A percentile compares a stretch with the other conserved stretches of the same genome.
Evolutionary conservation across 2,329 filamentous ascomycete genomes (phyloP).

Genomic region (Volutella citrinella): DNA sequence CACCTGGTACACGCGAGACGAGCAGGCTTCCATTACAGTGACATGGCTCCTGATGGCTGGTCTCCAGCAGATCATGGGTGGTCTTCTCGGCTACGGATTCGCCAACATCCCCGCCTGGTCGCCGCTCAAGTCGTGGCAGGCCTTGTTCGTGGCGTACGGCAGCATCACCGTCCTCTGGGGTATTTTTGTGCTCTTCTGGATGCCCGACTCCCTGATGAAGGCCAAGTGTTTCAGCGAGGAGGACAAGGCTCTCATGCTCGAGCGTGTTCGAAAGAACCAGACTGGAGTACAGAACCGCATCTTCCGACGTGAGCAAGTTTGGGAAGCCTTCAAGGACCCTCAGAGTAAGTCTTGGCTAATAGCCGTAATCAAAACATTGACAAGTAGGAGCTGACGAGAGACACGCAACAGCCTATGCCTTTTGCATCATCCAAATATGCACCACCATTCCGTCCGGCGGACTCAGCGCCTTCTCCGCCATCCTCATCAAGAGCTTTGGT

Average conservation of each 20-base stretch:
- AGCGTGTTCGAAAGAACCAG: slow-evolving; percentile 57
- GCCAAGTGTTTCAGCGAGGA: slow-evolving; percentile 65
- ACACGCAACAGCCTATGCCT: slow-evolving; percentile 52
- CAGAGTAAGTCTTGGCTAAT: slow-evolving; percentile 39
- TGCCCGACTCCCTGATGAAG: slow-evolving; percentile 68
- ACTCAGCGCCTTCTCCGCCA: slow-evolving; percentile 68
- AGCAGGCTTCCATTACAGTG: slow-evolving; percentile 63
- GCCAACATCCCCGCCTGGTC: slow-evolving; percentile 45
- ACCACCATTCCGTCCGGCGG: slow-evolving; percentile 71
- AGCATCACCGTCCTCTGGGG: slow-evolving; percentile 60
- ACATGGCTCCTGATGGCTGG: slow-evolving; percentile 76
- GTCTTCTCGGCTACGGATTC: slow-evolving; percentile 63
- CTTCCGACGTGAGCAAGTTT: slow-evolving; percentile 42
- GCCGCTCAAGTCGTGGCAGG: slow-evolving; percentile 62
- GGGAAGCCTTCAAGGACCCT: slow-evolving; percentile 56
- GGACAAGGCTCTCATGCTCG: slow-evolving; percentile 61
- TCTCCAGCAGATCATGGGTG: slow-evolving; percentile 67
- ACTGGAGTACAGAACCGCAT: slow-evolving; percentile 56
- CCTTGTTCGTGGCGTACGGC: slow-evolving; percentile 64
- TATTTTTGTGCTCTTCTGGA: slow-evolving; percentile 56
- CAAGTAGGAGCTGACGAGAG: too few species aligned
- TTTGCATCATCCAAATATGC: slow-evolving; percentile 62
- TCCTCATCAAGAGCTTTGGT: slow-evolving; percentile 66
- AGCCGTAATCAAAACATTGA: too few species aligned
- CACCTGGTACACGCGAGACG: slow-evolving; percentile 68